These are phyloP conservation scores for Parietichytrium sp. DNA, from an alignment of 108 stramenopile genomes.

Conservation along the genomic window DNA sequence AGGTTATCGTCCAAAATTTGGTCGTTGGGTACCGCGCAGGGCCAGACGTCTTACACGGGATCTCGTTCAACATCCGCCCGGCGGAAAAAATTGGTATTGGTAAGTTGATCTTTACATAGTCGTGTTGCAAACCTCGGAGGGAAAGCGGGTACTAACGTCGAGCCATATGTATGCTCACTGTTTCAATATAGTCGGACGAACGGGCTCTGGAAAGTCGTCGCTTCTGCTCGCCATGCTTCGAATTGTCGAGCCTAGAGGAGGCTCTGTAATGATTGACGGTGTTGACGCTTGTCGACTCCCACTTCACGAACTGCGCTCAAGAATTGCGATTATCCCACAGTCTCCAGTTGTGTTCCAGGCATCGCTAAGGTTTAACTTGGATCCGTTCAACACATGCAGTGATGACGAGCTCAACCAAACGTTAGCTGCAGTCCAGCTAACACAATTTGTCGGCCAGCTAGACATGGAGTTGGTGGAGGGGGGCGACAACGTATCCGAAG, in stretches of 20 bases:
- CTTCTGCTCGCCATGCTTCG: constrained; percentile 83
- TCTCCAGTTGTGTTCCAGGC: constrained; percentile 91
- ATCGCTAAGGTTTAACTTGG: constrained; percentile 80
- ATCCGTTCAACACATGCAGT: constrained; percentile 73
- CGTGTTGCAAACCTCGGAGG: too few relatives aligned
- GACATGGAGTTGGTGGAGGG: constrained; percentile 72
- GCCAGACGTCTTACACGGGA: constrained; percentile 52
- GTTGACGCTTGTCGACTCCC: constrained; percentile 73
- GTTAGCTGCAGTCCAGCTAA: constrained; percentile 70
- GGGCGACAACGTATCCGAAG: constrained; percentile 83
- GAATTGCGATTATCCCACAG: constrained; percentile 88
- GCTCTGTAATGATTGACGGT: constrained; percentile 78
- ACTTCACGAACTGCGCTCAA: constrained; percentile 68
- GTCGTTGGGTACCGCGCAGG: constrained; percentile 82
- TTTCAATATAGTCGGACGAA: too few relatives aligned
- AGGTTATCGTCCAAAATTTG: constrained; percentile 65
- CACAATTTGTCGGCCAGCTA: constrained; percentile 62
- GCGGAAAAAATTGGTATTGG: constrained; percentile 55
- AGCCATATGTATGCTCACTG: too few relatives aligned
- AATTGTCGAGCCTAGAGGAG: constrained; percentile 73
- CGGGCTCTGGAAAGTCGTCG: constrained; percentile 66
- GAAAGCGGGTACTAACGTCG: too few relatives aligned
- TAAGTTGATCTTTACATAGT: too few relatives aligned
- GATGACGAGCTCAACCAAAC: constrained; percentile 68
- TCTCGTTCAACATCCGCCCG: constrained; percentile 42